Percentiles rank a stretch among this genome's conserved stretches.
Conservation (phyloP, 1,284 basidiomycete genomes). For the Moesziomyces aphidis region DNA sequence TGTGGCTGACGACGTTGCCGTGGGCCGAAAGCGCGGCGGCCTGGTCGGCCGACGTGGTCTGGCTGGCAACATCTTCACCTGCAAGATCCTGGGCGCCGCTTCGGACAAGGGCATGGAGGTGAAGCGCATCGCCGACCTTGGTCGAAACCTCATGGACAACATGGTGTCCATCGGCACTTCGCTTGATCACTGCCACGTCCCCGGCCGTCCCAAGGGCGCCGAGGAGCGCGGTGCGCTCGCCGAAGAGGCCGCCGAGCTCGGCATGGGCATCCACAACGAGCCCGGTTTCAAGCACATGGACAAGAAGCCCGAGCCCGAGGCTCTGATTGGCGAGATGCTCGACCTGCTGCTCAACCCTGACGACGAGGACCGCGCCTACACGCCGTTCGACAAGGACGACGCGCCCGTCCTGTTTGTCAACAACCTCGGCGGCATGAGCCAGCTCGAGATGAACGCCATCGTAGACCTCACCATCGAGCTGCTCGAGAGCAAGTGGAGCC, state of each 20-base stretch:
- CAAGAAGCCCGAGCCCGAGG: slow-evolving; percentile 57
- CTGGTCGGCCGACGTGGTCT: slow-evolving; percentile 71
- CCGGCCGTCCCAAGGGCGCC: slow-evolving; percentile 69
- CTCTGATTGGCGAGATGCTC: slow-evolving; percentile 62
- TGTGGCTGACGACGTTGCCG: slow-evolving; percentile 71
- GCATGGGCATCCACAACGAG: slow-evolving; percentile 75
- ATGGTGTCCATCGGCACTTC: slow-evolving; percentile 73
- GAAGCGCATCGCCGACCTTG: slow-evolving; percentile 61
- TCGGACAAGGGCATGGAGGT: slow-evolving; percentile 59
- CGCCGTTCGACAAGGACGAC: slow-evolving; percentile 70
- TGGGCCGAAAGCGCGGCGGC: slow-evolving; percentile 69
- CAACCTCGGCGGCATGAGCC: slow-evolving; percentile 74
- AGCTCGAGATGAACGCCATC: slow-evolving; percentile 73
- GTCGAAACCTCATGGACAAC: slow-evolving; percentile 74
- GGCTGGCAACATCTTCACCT: slow-evolving; percentile 69
- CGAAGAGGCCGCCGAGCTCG: slow-evolving; percentile 71
- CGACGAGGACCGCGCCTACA: slow-evolving; percentile 68
- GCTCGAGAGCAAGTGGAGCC: slow-evolving; percentile 67
- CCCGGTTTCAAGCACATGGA: slow-evolving; percentile 71
- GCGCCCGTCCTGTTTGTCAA: slow-evolving; percentile 71
- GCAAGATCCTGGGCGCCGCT: slow-evolving; percentile 67
- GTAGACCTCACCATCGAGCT: slow-evolving; percentile 70
- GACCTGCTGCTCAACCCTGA: slow-evolving; percentile 67
- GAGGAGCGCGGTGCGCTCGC: slow-evolving; percentile 63
- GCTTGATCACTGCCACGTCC: slow-evolving; percentile 74